These are phyloP conservation scores for Eleusine coracana DNA, from an alignment of 176 grass and related monocot genomes.

Conservation along the genomic window DNA sequence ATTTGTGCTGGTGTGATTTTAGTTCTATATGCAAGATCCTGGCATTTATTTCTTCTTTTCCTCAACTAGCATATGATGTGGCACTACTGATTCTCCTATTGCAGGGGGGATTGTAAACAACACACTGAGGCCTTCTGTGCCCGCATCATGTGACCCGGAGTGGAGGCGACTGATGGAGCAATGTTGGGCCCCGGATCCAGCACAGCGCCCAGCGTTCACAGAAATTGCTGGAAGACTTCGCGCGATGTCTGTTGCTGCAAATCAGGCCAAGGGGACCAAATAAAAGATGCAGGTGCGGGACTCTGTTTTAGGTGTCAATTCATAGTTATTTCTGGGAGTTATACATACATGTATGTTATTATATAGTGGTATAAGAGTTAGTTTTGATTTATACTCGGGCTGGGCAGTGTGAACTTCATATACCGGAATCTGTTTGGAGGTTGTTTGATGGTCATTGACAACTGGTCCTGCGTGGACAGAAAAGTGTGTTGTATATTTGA, in stretches of 20 bases:
- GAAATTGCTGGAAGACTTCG: constrained; percentile 76
- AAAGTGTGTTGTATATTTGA: not conserved
- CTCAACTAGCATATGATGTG: not conserved
- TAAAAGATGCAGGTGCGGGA: constrained; percentile 25
- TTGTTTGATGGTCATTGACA: constrained; percentile 30
- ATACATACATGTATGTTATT: constrained; percentile 39
- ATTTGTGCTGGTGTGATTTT: not conserved
- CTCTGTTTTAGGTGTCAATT: not conserved
- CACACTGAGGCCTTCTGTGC: constrained; percentile 70
- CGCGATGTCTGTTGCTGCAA: constrained; percentile 68
- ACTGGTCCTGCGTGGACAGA: not conserved
- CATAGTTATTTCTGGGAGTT: not conserved
- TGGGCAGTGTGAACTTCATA: not conserved
- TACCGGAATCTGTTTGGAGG: constrained; percentile 16
- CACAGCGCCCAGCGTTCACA: constrained; percentile 72
- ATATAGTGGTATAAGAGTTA: constrained; percentile 38
- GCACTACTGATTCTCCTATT: not conserved
- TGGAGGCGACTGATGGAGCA: constrained; percentile 86
- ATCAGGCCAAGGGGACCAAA: constrained; percentile 48
- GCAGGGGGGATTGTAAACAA: constrained; percentile 89
- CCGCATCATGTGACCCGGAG: constrained; percentile 62
- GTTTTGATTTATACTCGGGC: constrained; percentile 23
- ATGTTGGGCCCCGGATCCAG: constrained; percentile 80
- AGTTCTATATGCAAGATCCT: not conserved
- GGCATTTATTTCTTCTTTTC: not conserved